A percentile compares a stretch with the other conserved stretches of the same genome.
Evolutionary conservation across 176 grass and related monocot species (phyloP).

Genomic region (Musa schizocarpa): DNA sequence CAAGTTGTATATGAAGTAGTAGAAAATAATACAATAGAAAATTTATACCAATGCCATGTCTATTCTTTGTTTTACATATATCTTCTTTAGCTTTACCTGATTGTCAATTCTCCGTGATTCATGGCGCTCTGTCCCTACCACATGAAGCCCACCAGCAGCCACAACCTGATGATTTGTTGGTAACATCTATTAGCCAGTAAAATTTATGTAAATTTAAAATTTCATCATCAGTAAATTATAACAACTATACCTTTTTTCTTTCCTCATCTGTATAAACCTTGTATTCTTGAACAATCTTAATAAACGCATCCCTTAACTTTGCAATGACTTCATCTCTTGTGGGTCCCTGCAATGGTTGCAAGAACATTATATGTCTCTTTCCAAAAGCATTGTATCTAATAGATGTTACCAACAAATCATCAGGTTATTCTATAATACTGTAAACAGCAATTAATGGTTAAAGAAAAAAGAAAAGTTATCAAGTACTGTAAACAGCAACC

Average conservation of each 20-base stretch:
- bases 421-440: too few species aligned
- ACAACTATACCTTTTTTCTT: conserved; percentile 56
- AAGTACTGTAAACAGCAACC: background rate
- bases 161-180: conserved; percentile 51
- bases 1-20: background rate
- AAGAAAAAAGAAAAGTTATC: too few species aligned
- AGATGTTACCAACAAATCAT: too few species aligned
- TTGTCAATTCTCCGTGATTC: conserved; percentile 98
- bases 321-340: conserved; percentile 90
- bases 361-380: conserved; percentile 17
- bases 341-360: conserved; percentile 47
- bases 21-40: background rate
- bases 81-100: conserved; percentile 45
- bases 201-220: conserved; percentile 18
- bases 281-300: conserved; percentile 71
- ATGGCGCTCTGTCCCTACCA: conserved; percentile 88
- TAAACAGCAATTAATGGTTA: too few species aligned
- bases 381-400: background rate
- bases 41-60: background rate
- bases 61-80: conserved; percentile 7
- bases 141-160: conserved; percentile 83
- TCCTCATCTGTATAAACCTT: conserved; percentile 93
- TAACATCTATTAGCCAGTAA: conserved; percentile 7
- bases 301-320: conserved; percentile 75
- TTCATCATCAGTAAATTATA: conserved; percentile 15